These are phyloP conservation scores for Schoenoplectus triqueter DNA, from an alignment of 202 grass and related monocot species.

Conservation along the genomic window DNA sequence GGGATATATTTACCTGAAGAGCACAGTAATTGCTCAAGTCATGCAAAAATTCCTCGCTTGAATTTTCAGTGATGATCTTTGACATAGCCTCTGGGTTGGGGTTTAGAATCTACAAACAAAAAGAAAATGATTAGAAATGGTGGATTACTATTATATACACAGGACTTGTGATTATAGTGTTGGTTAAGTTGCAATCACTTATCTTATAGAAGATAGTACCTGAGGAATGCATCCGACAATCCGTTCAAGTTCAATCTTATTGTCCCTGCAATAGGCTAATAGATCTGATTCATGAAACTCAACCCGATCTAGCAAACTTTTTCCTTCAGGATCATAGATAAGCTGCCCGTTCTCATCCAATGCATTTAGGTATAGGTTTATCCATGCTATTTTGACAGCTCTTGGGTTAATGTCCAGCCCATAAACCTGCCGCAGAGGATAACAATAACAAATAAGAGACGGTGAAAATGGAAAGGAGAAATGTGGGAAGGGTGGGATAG, in stretches of 20 bases:
- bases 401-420: conserved; percentile 99
- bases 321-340: conserved; percentile 77
- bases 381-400: conserved; percentile 97
- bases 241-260: conserved; percentile 90
- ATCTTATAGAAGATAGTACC: conserved; percentile 46
- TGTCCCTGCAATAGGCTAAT: conserved; percentile 86
- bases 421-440: conserved; percentile 65
- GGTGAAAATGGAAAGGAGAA: not conserved
- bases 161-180: not conserved
- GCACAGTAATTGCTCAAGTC: conserved; percentile 98
- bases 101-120: conserved; percentile 84
- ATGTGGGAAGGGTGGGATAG: not conserved
- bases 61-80: conserved; percentile 94
- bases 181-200: conserved; percentile 17
- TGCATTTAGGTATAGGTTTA: conserved; percentile 98
- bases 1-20: conserved; percentile 67
- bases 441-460: conserved; percentile 31
- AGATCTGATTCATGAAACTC: conserved; percentile 99
- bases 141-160: not conserved
- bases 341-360: conserved; percentile 76
- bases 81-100: conserved; percentile 99
- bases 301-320: conserved; percentile 90
- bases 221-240: conserved; percentile 99
- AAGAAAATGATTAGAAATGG: conserved; percentile 35
- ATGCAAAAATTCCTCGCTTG: conserved; percentile 96